A percentile compares a stretch with the other conserved stretches of the same genome.
phyloP scores from a whole-genome alignment of 257 asterid genomes.

The Ajuga chamaepitys region DNA sequence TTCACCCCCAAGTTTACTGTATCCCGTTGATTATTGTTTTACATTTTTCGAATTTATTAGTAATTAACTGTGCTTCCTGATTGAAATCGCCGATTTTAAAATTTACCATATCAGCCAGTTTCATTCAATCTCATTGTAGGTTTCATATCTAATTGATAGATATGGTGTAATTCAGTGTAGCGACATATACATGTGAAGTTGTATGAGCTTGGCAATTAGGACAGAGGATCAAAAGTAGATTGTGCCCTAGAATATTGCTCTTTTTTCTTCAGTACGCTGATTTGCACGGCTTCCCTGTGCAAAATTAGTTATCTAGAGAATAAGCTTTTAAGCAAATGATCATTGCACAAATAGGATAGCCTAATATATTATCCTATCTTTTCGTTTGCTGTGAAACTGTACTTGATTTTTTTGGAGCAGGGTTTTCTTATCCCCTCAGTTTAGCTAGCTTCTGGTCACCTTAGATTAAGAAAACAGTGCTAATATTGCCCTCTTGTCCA shows the following conservation, averaged over 20 bases:
- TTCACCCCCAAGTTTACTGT: neutral
- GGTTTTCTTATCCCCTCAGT: neutral
- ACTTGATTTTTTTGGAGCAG: neutral
- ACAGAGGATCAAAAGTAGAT: neutral
- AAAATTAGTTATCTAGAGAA: neutral
- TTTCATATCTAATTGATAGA: neutral
- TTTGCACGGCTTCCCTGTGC: neutral
- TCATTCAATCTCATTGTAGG: neutral
- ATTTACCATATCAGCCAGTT: neutral
- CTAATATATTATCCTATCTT: neutral
- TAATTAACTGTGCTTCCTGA: neutral
- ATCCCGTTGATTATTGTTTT: neutral
- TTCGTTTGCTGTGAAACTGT: neutral
- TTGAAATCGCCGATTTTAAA: neutral
- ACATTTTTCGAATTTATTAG: neutral
- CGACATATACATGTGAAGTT: neutral
- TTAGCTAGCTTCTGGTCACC: neutral
- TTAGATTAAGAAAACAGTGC: neutral
- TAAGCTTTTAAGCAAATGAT: neutral
- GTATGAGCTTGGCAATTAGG: slow-evolving; percentile 3
- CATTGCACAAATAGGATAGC: neutral
- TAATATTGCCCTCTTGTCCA: neutral
- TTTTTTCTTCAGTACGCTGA: neutral
- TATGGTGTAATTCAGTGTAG: neutral
- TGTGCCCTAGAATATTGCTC: neutral